Percentiles rank a stretch among this genome's conserved stretches.
These are phyloP conservation scores for Pythium myriotylum DNA, from an alignment of 352 stramenopile genomes.

Conservation along the genomic window DNA sequence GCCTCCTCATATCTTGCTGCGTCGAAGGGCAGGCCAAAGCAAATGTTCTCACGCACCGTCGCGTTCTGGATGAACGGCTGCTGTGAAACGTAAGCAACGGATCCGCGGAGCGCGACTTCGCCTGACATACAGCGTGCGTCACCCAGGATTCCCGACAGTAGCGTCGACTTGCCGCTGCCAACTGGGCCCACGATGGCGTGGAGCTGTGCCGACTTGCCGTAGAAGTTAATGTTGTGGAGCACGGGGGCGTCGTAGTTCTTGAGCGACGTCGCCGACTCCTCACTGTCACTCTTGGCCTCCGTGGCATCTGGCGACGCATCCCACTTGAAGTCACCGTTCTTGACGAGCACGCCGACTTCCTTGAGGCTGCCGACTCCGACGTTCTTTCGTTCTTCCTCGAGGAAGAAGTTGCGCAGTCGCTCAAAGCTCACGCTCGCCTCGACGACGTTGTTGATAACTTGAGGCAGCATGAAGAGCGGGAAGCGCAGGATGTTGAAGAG, in stretches of 20 bases:
- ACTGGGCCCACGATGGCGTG: constrained; percentile 72
- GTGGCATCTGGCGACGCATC: constrained; percentile 30
- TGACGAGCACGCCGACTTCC: constrained; percentile 48
- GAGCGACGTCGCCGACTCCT: constrained; percentile 45
- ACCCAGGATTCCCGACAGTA: constrained; percentile 48
- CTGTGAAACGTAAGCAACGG: constrained; percentile 59
- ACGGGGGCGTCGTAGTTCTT: constrained; percentile 37
- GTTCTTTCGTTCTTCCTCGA: constrained; percentile 69
- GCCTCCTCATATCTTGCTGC: constrained; percentile 40
- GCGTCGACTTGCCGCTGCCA: constrained; percentile 82
- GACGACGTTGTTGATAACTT: constrained; percentile 94
- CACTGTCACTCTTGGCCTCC: constrained; percentile 37
- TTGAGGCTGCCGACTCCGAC: constrained; percentile 83
- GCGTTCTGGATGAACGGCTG: constrained; percentile 63
- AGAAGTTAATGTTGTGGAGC: constrained; percentile 62
- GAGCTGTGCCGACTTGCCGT: constrained; percentile 75
- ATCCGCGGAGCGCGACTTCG: constrained; percentile 34
- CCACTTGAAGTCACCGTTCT: constrained; percentile 72
- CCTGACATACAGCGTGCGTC: constrained; percentile 37
- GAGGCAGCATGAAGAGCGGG: constrained; percentile 95
- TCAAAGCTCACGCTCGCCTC: constrained; percentile 82
- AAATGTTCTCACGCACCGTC: constrained; percentile 54
- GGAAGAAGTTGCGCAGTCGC: constrained; percentile 66
- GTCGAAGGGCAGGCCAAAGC: constrained; percentile 47
- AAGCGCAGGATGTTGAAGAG: constrained; percentile 97